Conservation (phyloP, 805 yeast genomes). For the Grigorovia jiainica region DNA sequence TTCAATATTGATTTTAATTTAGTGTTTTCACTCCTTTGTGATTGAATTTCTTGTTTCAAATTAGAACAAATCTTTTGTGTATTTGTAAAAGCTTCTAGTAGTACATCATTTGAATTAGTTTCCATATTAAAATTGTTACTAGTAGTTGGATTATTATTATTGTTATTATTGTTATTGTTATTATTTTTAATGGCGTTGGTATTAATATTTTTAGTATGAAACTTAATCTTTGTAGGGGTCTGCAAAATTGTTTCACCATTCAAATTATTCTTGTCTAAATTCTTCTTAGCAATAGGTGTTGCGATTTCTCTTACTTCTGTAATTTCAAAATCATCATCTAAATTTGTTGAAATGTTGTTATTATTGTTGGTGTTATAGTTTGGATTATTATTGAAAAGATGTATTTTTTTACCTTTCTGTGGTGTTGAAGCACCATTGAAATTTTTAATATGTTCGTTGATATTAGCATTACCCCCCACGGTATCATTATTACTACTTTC, state of each 20-base stretch:
- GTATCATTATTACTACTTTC: too few relatives aligned
- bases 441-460: too few relatives aligned
- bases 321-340: conserved; percentile 32
- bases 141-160: too few relatives aligned
- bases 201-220: background rate
- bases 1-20: conserved; percentile 19
- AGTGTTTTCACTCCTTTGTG: conserved; percentile 20
- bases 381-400: background rate
- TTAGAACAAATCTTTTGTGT: conserved; percentile 30
- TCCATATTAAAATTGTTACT: conserved; percentile 1
- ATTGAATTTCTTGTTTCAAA: conserved; percentile 27
- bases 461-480: too few relatives aligned
- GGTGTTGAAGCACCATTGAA: conserved; percentile 7
- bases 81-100: conserved; percentile 32
- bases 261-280: too few relatives aligned
- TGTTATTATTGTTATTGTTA: background rate
- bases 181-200: background rate
- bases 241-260: too few relatives aligned
- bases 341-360: background rate
- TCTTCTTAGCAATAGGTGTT: background rate
- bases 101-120: conserved; percentile 29
- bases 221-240: background rate
- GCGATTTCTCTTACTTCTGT: conserved; percentile 31
- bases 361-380: background rate
- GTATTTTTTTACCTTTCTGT: background rate